Percentiles rank a stretch among this genome's conserved stretches.
phyloP scores from a whole-genome alignment of 2,329 filamentous ascomycete species.

The Apiospora pterosperma region DNA sequence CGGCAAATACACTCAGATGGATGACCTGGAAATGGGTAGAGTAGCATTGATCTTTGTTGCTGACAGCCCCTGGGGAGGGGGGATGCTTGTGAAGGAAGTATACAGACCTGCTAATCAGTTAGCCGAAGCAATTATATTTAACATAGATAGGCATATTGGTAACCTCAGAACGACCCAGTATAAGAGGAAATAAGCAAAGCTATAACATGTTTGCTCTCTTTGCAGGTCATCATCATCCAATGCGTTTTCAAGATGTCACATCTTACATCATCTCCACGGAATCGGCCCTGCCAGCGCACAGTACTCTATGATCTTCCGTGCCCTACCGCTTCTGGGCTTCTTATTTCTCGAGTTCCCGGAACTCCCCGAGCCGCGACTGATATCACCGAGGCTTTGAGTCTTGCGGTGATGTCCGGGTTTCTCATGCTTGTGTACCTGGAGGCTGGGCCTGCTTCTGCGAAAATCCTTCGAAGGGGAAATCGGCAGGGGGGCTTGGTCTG shows the following conservation, averaged over 20 bases:
- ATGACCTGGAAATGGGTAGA: not conserved
- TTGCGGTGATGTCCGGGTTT: not conserved
- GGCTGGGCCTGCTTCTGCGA: not conserved
- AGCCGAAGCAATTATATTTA: slow-evolving; percentile 10
- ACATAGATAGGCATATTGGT: slow-evolving; percentile 7
- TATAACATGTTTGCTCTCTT: no score
- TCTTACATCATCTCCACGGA: fast-evolving
- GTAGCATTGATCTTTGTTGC: not conserved
- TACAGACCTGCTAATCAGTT: not conserved
- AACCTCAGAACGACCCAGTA: slow-evolving; percentile 17
- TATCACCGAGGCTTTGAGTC: not conserved
- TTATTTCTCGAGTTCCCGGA: not conserved
- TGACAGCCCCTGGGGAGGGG: slow-evolving; percentile 13
- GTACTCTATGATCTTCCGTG: no score
- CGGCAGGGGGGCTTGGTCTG: not conserved
- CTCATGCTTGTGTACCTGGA: not conserved
- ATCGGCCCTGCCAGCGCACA: no score
- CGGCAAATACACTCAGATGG: not conserved
- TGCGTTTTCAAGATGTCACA: no score
- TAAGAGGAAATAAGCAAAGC: slow-evolving; percentile 16
- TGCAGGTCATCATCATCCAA: no score
- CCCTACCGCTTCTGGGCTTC: no score
- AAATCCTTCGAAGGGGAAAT: not conserved
- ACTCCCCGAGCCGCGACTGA: not conserved
- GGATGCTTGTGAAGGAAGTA: slow-evolving; percentile 16